phyloP scores from a whole-genome alignment of 805 yeast species.

The Candida germanica region DNA sequence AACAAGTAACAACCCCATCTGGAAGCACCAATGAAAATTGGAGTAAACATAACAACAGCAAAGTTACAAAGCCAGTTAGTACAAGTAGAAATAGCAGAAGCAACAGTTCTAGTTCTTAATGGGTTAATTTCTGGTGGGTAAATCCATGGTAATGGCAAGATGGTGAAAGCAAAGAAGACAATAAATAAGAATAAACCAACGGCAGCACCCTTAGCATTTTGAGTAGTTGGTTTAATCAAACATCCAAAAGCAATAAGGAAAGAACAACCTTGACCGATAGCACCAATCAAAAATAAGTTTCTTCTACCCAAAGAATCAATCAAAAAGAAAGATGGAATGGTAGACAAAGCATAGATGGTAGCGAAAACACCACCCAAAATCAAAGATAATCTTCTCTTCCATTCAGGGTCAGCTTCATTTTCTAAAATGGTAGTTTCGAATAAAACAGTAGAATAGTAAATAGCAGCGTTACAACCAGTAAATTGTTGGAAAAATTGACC shows the following conservation, averaged over 20 bases:
- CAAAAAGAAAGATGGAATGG: conserved; percentile 44
- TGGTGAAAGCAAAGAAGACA: conserved; percentile 42
- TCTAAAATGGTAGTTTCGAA: conserved; percentile 54
- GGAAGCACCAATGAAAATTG: conserved; percentile 35
- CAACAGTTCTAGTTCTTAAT: conserved; percentile 44
- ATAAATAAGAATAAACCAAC: conserved; percentile 45
- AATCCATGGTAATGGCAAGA: conserved; percentile 46
- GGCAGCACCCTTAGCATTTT: conserved; percentile 44
- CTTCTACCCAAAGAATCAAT: conserved; percentile 45
- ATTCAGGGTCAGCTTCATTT: conserved; percentile 18
- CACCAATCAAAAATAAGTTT: conserved; percentile 43
- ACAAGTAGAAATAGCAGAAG: conserved; percentile 43
- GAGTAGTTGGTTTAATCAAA: conserved; percentile 27
- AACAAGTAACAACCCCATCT: conserved; percentile 43
- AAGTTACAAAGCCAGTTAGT: conserved; percentile 45
- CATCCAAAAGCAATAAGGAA: conserved; percentile 42
- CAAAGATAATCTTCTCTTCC: conserved; percentile 50
- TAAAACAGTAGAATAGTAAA: conserved; percentile 85
- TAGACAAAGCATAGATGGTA: conserved; percentile 55
- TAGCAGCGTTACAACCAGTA: conserved; percentile 88
- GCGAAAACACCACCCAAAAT: conserved; percentile 66
- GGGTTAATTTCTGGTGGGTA: conserved; percentile 48
- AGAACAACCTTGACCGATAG: conserved; percentile 39
- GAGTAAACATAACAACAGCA: conserved; percentile 47
- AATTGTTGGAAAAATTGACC: conserved; percentile 86